These are phyloP conservation scores for Cryptococcus deneoformans DNA, from an alignment of 1,284 basidiomycete genomes.

Conservation along the genomic window DNA sequence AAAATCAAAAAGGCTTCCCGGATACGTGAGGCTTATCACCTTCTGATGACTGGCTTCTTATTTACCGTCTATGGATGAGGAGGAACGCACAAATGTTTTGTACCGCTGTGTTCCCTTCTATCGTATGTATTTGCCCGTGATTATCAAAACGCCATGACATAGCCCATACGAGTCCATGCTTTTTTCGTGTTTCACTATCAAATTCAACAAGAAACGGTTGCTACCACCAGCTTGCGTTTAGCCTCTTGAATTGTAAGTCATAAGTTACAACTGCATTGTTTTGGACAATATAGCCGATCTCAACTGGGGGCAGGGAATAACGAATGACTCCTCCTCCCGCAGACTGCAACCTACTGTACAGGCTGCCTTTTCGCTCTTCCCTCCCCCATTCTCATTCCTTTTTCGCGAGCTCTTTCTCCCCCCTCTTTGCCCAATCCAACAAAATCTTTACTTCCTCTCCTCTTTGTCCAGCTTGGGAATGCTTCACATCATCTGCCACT, in stretches of 20 bases:
- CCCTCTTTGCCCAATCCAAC: conserved; percentile 6
- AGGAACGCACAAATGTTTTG: too few species aligned
- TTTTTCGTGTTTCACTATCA: too few species aligned
- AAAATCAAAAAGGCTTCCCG: too few species aligned
- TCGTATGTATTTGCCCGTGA: too few species aligned
- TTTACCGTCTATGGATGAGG: too few species aligned
- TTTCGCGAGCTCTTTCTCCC: neutral
- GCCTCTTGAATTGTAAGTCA: neutral
- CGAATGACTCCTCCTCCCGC: neutral
- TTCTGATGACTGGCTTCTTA: too few species aligned
- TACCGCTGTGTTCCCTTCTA: too few species aligned
- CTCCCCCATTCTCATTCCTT: neutral
- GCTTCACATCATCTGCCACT: conserved; percentile 12
- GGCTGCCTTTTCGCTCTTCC: neutral
- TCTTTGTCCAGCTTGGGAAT: neutral
- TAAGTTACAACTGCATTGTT: neutral
- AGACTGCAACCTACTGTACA: neutral
- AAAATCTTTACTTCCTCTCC: conserved; percentile 2
- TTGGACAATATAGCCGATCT: neutral
- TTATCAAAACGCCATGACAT: too few species aligned
- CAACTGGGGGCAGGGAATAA: neutral
- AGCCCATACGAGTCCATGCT: too few species aligned
- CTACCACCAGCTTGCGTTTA: neutral
- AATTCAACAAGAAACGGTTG: neutral
- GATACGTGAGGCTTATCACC: too few species aligned